These are phyloP conservation scores for Fraxinus sp. DNA, from an alignment of 305 asterid genomes.

Conservation along the genomic window DNA sequence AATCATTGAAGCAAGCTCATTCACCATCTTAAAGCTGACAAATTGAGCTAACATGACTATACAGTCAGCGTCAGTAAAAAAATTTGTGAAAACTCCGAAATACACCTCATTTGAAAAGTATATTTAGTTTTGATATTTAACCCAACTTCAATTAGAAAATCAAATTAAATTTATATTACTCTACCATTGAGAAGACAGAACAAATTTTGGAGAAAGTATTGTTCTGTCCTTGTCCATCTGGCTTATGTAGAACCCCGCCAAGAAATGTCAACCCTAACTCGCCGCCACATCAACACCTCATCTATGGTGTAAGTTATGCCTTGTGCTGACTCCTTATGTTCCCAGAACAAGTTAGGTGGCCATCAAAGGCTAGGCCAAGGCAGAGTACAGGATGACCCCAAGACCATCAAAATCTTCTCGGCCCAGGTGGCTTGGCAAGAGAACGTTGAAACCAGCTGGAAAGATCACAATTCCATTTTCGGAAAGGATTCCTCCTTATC, in stretches of 20 bases:
- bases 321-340: background rate
- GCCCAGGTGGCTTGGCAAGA: background rate
- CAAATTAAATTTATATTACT: background rate
- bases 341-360: background rate
- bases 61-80: background rate
- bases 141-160: background rate
- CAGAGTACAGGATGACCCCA: background rate
- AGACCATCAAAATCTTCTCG: background rate
- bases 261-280: background rate
- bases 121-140: background rate
- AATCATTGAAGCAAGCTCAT: background rate
- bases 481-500: background rate
- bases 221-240: background rate
- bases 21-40: background rate
- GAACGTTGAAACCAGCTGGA: background rate
- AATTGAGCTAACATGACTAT: background rate
- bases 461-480: background rate
- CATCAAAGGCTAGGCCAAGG: background rate
- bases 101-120: background rate
- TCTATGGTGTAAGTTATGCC: background rate
- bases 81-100: background rate
- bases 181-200: background rate
- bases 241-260: background rate
- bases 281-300: background rate
- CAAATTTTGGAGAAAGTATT: background rate